Conservation (phyloP, 257 asterid species). For the Lantana camara region DNA sequence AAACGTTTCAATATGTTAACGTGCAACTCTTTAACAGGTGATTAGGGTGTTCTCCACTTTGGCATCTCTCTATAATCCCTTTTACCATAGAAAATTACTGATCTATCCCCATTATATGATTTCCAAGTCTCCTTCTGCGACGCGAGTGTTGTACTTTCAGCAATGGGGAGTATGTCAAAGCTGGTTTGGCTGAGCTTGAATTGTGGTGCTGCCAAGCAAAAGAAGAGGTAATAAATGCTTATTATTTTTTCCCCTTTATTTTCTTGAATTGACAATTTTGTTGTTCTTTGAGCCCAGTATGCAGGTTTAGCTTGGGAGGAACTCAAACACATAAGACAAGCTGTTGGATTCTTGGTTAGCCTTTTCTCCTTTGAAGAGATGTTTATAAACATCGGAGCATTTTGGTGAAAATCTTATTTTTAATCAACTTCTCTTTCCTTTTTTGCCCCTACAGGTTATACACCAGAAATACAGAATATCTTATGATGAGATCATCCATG, state of each 20-base stretch:
- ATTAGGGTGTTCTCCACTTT: background rate
- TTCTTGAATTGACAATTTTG: slow-evolving; percentile 13
- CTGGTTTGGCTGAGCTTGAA: slow-evolving; percentile 96
- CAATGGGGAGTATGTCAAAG: slow-evolving; percentile 95
- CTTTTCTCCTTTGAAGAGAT: slow-evolving; percentile 1
- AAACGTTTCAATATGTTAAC: slow-evolving; percentile 77
- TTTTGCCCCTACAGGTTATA: slow-evolving; percentile 64
- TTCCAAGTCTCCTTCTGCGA: slow-evolving; percentile 90
- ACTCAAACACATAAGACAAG: slow-evolving; percentile 95
- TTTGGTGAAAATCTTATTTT: slow-evolving; percentile 5
- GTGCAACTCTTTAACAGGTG: slow-evolving; percentile 95
- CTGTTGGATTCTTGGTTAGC: slow-evolving; percentile 96
- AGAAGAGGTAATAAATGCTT: slow-evolving; percentile 67
- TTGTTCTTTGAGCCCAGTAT: slow-evolving; percentile 56
- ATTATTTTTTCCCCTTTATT: slow-evolving; percentile 1
- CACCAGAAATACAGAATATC: slow-evolving; percentile 98
- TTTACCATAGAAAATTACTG: slow-evolving; percentile 1
- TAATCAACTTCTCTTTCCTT: background rate
- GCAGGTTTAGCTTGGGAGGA: slow-evolving; percentile 99
- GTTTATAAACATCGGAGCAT: too few relatives aligned
- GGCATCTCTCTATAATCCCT: background rate
- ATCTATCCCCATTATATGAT: slow-evolving; percentile 12
- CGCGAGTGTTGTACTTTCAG: slow-evolving; percentile 98
- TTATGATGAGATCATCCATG: slow-evolving; percentile 89
- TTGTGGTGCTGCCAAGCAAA: slow-evolving; percentile 97